Conservation (phyloP, 345 rosid genomes). For the Rhodamnia rubescens region DNA sequence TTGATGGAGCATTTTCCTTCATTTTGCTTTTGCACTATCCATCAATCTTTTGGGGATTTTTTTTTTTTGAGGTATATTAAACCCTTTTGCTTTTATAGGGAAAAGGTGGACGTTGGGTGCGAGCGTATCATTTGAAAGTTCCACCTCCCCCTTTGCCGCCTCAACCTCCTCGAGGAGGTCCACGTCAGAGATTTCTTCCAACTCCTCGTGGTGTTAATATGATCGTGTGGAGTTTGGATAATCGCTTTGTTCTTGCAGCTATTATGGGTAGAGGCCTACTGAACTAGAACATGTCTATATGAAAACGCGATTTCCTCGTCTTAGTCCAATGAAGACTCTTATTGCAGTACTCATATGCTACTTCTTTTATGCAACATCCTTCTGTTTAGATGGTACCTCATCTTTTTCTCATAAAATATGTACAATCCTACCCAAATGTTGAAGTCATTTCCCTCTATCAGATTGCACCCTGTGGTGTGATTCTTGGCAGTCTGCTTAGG, state of each 20-base stretch:
- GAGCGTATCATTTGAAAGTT: constrained; percentile 90
- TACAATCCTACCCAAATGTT: neutral
- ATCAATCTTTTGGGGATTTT: neutral
- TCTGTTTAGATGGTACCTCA: neutral
- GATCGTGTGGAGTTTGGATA: constrained; percentile 99
- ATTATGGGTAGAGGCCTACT: constrained; percentile 68
- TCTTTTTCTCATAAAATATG: neutral
- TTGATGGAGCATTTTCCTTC: neutral
- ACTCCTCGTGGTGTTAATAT: constrained; percentile 99
- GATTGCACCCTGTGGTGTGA: neutral
- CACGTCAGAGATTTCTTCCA: constrained; percentile 93
- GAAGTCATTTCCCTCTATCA: neutral
- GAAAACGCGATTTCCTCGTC: neutral
- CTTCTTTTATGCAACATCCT: neutral
- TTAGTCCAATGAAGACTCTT: neutral
- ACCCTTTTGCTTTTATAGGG: constrained; percentile 32
- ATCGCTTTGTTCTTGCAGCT: constrained; percentile 99
- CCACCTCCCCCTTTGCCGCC: constrained; percentile 99
- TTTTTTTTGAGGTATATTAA: neutral
- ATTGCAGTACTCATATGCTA: neutral
- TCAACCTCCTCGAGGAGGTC: constrained; percentile 98
- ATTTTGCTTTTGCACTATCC: neutral
- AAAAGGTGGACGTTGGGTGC: constrained; percentile 86
- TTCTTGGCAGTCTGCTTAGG: neutral
- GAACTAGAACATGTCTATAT: neutral